phyloP scores from a whole-genome alignment of 1,284 basidiomycete species.

The Inonotus hispidus region DNA sequence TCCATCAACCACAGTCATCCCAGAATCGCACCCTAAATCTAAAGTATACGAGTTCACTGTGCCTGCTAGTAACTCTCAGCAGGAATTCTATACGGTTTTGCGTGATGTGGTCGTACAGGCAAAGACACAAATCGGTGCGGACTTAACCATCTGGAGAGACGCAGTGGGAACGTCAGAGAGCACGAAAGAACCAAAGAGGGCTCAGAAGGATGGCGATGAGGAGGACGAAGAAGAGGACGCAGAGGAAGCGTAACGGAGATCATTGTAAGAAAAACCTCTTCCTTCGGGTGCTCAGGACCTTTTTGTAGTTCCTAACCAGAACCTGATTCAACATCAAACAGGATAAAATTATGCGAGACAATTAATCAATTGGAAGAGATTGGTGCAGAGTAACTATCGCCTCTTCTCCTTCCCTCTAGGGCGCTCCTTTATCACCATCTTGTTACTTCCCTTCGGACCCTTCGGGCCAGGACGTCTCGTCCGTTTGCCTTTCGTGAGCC shows the following conservation, averaged over 20 bases:
- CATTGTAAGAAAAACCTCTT: neutral
- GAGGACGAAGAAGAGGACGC: slow-evolving; percentile 32
- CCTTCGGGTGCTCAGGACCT: neutral
- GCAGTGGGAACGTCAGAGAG: slow-evolving; percentile 55
- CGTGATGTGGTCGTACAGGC: slow-evolving; percentile 45
- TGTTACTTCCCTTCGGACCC: slow-evolving; percentile 88
- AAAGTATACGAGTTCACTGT: slow-evolving; percentile 36
- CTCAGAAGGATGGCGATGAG: slow-evolving; percentile 35
- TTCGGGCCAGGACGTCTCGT: slow-evolving; percentile 88
- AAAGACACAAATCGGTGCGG: slow-evolving; percentile 48
- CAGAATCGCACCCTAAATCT: slow-evolving; percentile 26
- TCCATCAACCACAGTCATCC: slow-evolving; percentile 32
- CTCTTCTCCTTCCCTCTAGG: slow-evolving; percentile 79
- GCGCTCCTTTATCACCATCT: slow-evolving; percentile 86
- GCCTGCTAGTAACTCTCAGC: slow-evolving; percentile 21
- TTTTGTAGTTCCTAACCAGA: neutral
- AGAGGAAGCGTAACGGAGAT: slow-evolving; percentile 30
- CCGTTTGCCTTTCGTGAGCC: slow-evolving; percentile 87
- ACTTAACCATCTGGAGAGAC: slow-evolving; percentile 66
- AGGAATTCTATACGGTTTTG: slow-evolving; percentile 48
- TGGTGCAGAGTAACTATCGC: neutral
- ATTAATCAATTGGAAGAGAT: neutral
- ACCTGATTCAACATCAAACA: neutral
- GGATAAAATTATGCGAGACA: neutral
- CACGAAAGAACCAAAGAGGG: slow-evolving; percentile 32